These are phyloP conservation scores for Xylaria palmicola DNA, from an alignment of 495 filamentous ascomycete genomes.

Conservation along the genomic window DNA sequence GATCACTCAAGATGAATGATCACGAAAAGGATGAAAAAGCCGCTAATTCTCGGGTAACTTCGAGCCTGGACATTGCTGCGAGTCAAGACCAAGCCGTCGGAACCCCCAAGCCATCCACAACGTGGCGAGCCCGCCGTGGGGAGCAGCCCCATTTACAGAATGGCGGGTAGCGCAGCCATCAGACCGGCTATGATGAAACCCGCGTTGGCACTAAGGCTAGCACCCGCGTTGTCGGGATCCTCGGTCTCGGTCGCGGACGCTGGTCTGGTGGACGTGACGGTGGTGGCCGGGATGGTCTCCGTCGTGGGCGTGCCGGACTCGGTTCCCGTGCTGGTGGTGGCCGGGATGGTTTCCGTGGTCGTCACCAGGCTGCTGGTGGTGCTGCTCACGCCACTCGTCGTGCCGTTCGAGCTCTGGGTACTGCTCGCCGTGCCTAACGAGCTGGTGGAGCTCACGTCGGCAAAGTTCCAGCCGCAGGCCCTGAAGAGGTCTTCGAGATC, in stretches of 20 bases:
- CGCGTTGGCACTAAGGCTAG: neutral
- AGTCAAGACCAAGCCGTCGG: neutral
- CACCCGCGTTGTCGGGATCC: neutral
- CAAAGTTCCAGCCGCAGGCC: constrained; percentile 1
- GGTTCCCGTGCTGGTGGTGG: neutral
- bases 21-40: too few species aligned
- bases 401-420: neutral
- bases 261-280: neutral
- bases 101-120: neutral
- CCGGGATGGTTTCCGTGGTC: neutral
- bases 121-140: neutral
- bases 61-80: neutral
- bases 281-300: neutral
- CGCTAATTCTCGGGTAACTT: too few species aligned
- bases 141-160: neutral
- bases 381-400: neutral
- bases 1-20: too few species aligned
- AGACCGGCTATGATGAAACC: neutral
- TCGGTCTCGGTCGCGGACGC: neutral
- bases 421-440: neutral
- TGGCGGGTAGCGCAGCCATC: neutral
- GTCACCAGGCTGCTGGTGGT: neutral
- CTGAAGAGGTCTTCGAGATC: neutral
- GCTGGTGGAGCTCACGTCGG: neutral
- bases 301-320: neutral